A percentile compares a stretch with the other conserved stretches of the same genome.
phyloP scores from a whole-genome alignment of 1,284 basidiomycete genomes.

The Heterobasidion irregulare region DNA sequence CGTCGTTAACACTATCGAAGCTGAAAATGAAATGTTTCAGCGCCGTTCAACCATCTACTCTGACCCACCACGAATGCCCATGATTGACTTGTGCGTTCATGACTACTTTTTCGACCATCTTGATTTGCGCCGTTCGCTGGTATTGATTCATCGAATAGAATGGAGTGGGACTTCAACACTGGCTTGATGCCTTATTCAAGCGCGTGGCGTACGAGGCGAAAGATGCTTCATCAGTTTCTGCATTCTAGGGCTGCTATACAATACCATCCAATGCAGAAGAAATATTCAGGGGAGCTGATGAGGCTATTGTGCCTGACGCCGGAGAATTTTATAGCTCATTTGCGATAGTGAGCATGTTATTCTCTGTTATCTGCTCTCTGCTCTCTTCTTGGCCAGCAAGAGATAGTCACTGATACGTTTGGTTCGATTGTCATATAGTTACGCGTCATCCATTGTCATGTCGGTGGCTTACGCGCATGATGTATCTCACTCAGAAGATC shows the following conservation, averaged over 20 bases:
- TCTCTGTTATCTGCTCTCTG: neutral
- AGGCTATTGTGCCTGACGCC: neutral
- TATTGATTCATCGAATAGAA: neutral
- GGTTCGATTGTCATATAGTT: neutral
- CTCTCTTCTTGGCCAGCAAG: neutral
- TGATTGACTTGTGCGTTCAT: neutral
- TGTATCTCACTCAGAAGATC: neutral
- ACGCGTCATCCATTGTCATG: neutral
- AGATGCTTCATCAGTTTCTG: neutral
- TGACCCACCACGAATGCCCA: constrained; percentile 1
- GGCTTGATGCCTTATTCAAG: neutral
- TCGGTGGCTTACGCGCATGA: neutral
- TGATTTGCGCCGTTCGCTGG: neutral
- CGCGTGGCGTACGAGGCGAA: neutral
- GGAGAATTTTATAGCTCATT: neutral
- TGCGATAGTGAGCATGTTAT: neutral
- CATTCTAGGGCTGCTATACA: neutral
- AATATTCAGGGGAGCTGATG: neutral
- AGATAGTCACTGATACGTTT: neutral
- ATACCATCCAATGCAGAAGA: neutral
- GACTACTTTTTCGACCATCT: neutral
- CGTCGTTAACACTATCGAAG: constrained; percentile 2
- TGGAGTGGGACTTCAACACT: neutral
- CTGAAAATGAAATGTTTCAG: constrained; percentile 3
- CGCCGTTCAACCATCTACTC: constrained; percentile 5